Percentiles rank a stretch among this genome's conserved stretches.
Conservation (phyloP, 257 asterid species). For the Handroanthus guayacan region DNA sequence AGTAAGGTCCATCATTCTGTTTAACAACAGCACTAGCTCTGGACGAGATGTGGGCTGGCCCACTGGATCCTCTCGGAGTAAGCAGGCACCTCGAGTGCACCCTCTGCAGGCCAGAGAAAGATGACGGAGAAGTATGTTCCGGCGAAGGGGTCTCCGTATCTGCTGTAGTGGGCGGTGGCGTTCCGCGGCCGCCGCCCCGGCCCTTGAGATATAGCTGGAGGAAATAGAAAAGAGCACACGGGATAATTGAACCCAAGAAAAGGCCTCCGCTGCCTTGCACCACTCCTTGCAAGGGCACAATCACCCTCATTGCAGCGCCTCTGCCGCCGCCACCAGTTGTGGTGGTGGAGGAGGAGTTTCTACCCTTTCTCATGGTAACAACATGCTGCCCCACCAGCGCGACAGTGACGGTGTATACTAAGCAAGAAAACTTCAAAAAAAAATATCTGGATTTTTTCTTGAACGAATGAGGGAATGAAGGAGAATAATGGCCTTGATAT, state of each 20-base stretch:
- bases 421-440: slow-evolving; percentile 18
- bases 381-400: slow-evolving; percentile 40
- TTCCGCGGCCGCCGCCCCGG: slow-evolving; percentile 38
- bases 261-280: slow-evolving; percentile 81
- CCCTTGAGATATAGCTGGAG: slow-evolving; percentile 63
- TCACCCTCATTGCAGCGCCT: slow-evolving; percentile 73
- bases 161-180: slow-evolving; percentile 37
- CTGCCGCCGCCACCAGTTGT: slow-evolving; percentile 46
- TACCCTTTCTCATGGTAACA: slow-evolving; percentile 47
- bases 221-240: slow-evolving; percentile 77
- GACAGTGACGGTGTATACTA: slow-evolving; percentile 37
- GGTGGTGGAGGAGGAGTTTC: slow-evolving; percentile 37
- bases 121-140: slow-evolving; percentile 37
- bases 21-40: slow-evolving; percentile 54
- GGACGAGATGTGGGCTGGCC: slow-evolving; percentile 52
- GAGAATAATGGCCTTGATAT: slow-evolving; percentile 42
- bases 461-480: slow-evolving; percentile 26
- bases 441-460: slow-evolving; percentile 7
- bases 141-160: slow-evolving; percentile 41
- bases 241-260: slow-evolving; percentile 64
- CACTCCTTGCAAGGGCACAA: slow-evolving; percentile 77
- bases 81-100: slow-evolving; percentile 56
- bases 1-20: slow-evolving; percentile 50
- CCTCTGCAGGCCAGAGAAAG: slow-evolving; percentile 50
- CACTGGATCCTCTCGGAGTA: slow-evolving; percentile 55